Evolutionary conservation across 2,329 filamentous ascomycete genomes (phyloP), one percentile per base, ranked within the genome.

Genomic region (Alternaria sp.): DNA sequence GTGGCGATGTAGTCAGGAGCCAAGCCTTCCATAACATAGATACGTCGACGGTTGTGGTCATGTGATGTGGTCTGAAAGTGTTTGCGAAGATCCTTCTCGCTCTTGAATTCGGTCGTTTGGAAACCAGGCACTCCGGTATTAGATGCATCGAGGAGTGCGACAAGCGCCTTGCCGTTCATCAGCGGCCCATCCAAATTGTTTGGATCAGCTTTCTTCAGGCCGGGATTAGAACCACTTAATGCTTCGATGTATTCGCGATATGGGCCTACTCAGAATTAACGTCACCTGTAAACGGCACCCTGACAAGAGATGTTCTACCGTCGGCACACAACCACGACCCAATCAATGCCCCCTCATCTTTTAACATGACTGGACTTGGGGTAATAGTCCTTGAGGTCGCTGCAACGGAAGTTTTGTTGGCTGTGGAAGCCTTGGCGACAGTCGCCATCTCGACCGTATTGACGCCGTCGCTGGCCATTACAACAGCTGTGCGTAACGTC

Each of bases 21-120:
- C 4, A 75, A 50, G 0, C 73, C 72, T 55, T 76, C 73, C 71
- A 76, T 72, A 13, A 76, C 61, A 26, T 75, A 76, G 4, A 76
- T 71, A 3, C 72, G 60, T 51, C 69, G 59, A 4, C 51, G 56
- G 7, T 59, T 53, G 34, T 69, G 65, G 3, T 64, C 37, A 31
- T 54, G 51, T 5, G 37, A 28, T 1, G 60, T 51, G 2, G 23
- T 26, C 11, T 57, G 3, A 14, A 75, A 67, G 45, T 74, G 67
- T 10, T 42, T 50, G 23, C 49, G 37, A 4, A 76, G 65, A 3
- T 69, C 55, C 14, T 57, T 11, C 3, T 56, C 36, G 26, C 53
- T 55, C 24, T 33, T 45, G 45, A 75, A 74, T 10, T 62, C 51
- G 0, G 45, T 63, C 8, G 51, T 70, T 0, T 44, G 51, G 17